These are phyloP conservation scores for Hymenotorrendiella dingleyae DNA, from an alignment of 2,329 filamentous ascomycete species.

Conservation along the genomic window DNA sequence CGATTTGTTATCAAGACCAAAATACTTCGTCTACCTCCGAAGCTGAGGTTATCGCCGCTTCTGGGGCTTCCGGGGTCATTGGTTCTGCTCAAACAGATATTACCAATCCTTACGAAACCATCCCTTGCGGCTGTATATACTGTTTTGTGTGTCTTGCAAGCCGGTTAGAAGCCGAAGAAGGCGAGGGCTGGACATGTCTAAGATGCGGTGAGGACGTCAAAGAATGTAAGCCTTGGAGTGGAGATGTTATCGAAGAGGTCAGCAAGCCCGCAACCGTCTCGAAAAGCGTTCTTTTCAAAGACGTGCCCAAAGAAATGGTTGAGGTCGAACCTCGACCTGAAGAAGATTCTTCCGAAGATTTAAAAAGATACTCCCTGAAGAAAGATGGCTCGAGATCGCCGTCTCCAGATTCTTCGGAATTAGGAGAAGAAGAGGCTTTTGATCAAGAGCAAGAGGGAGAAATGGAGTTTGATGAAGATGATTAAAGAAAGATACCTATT, in stretches of 20 bases:
- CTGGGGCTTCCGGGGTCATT: slow-evolving; percentile 64
- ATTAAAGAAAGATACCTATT: background rate
- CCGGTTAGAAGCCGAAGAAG: slow-evolving; percentile 84
- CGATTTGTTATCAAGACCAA: slow-evolving; percentile 94
- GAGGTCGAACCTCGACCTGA: slow-evolving; percentile 19
- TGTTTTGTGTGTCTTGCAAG: slow-evolving; percentile 95
- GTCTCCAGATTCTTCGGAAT: slow-evolving; percentile 16
- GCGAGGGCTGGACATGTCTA: slow-evolving; percentile 88
- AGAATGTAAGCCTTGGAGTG: slow-evolving; percentile 85
- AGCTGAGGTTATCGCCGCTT: slow-evolving; percentile 67
- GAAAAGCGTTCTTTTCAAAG: slow-evolving; percentile 59
- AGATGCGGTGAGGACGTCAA: slow-evolving; percentile 79
- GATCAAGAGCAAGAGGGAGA: slow-evolving; percentile 25
- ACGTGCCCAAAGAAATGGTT: slow-evolving; percentile 28
- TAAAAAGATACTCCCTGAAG: no score
- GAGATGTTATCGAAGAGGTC: slow-evolving; percentile 69
- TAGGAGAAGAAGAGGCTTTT: slow-evolving; percentile 24
- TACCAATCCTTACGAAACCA: slow-evolving; percentile 90
- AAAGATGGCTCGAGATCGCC: no score
- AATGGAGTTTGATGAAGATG: slow-evolving; percentile 17
- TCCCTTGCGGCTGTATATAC: slow-evolving; percentile 86
- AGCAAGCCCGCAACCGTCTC: slow-evolving; percentile 30
- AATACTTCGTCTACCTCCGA: slow-evolving; percentile 68
- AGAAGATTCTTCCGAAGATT: slow-evolving; percentile 21
- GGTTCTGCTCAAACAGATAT: slow-evolving; percentile 89